These are phyloP conservation scores for Phialemoniopsis sp. DNA, from an alignment of 2,329 filamentous ascomycete genomes.

Conservation along the genomic window DNA sequence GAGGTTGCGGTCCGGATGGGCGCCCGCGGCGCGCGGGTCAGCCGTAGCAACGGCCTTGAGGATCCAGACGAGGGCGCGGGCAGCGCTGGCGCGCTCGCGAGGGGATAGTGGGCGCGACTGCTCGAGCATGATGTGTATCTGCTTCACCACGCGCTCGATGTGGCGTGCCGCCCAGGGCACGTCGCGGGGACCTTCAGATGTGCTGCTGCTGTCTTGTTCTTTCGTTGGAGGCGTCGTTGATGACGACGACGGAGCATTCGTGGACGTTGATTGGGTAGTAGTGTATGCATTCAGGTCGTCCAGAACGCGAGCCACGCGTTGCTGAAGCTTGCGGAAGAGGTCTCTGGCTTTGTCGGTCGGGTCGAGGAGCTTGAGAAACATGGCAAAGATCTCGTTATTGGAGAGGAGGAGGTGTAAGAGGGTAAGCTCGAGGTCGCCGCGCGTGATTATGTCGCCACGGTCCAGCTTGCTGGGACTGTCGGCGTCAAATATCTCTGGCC, in stretches of 20 bases:
- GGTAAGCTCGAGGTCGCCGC: slow-evolving; percentile 43
- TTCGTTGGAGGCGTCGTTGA: background rate
- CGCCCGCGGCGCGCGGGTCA: slow-evolving; percentile 27
- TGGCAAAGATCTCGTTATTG: slow-evolving; percentile 50
- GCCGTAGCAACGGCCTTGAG: slow-evolving; percentile 35
- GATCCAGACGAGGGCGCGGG: slow-evolving; percentile 42
- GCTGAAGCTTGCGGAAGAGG: slow-evolving; percentile 42
- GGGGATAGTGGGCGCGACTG: slow-evolving; percentile 13
- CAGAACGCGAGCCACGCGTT: slow-evolving; percentile 43
- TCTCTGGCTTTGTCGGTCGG: slow-evolving; percentile 39
- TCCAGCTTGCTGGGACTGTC: slow-evolving; percentile 12
- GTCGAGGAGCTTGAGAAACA: slow-evolving; percentile 42
- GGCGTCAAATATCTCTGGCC: slow-evolving; percentile 38
- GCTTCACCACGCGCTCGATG: slow-evolving; percentile 33
- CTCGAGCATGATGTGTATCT: slow-evolving; percentile 35
- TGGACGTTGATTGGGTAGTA: background rate
- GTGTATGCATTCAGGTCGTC: slow-evolving; percentile 32
- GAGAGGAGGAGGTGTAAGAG: slow-evolving; percentile 49
- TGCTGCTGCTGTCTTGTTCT: background rate
- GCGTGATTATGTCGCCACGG: slow-evolving; percentile 29
- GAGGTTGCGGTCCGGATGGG: slow-evolving; percentile 36
- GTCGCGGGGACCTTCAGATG: slow-evolving; percentile 26
- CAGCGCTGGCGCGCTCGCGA: slow-evolving; percentile 39
- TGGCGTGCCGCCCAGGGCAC: slow-evolving; percentile 47
- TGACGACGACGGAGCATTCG: background rate